Conservation (phyloP, 2,329 filamentous ascomycete genomes). For the Exutisphaerella laricina region DNA sequence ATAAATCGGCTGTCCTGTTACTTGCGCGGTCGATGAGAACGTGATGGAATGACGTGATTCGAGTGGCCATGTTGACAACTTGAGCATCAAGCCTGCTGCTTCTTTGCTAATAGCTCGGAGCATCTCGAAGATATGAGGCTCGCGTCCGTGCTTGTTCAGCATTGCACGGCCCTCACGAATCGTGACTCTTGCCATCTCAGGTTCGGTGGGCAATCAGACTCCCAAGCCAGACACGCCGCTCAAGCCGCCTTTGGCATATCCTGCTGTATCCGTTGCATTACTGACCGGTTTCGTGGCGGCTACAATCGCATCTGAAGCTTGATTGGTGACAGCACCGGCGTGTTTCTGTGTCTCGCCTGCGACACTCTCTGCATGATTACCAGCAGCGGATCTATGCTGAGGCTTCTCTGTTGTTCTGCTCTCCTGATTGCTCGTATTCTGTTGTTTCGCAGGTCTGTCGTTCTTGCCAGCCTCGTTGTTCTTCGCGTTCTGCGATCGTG, state of each 20-base stretch:
- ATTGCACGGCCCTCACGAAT: too few species aligned
- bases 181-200: too few species aligned
- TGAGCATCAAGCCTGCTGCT: too few species aligned
- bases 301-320: slow-evolving; percentile 13
- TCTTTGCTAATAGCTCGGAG: too few species aligned
- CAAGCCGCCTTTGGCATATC: background rate
- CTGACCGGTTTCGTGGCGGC: background rate
- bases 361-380: slow-evolving; percentile 1
- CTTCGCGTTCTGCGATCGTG: slow-evolving; percentile 19
- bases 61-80: too few species aligned
- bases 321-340: slow-evolving; percentile 18
- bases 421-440: slow-evolving; percentile 8
- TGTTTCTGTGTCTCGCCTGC: slow-evolving; percentile 16
- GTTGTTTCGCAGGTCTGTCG: slow-evolving; percentile 16
- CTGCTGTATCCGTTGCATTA: slow-evolving; percentile 1
- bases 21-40: too few species aligned
- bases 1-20: too few species aligned
- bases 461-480: slow-evolving; percentile 19
- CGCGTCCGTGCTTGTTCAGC: too few species aligned
- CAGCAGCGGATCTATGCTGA: slow-evolving; percentile 1
- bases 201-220: too few species aligned
- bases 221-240: slow-evolving; percentile 1
- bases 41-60: too few species aligned
- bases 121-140: too few species aligned
- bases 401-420: slow-evolving; percentile 7